Base-by-base conservation (phyloP, 2,329 filamentous ascomycete genomes). In the Paraphoma sp. region DNA sequence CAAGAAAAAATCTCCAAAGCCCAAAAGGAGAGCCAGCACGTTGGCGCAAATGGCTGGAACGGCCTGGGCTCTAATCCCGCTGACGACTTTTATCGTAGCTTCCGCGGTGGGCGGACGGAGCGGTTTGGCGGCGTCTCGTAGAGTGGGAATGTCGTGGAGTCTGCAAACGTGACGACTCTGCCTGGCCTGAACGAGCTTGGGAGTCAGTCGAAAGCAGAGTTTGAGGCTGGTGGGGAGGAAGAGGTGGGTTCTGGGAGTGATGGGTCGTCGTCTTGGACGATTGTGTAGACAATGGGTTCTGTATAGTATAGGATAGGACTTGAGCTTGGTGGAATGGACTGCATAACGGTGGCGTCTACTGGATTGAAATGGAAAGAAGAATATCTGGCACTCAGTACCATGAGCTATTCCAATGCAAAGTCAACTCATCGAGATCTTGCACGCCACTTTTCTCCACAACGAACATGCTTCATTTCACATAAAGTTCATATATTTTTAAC, bases 81-180 rank as follows among this genome's bases (percentile, higher is more conserved):
- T 1, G 93, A 97, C 72, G 91, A 92, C 76, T 97, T 98, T 78
- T 96, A 95, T 76, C 86, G 91, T 48, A 96, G 92, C 53, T 96
- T 92, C 79, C 88, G 92, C 82, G 91, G 90, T n/a, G 64, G 67
- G 4, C 51, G 73, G 51, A 63, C 59, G 3, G 72, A 75, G 52
- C 59, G 71, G 30, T 76, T 73, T 54, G 71, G 72, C 7, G 72
- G 72, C 11, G 69, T 70, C 5, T 69, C 65, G 48, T 68, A 68
- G 47, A 48, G 17, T 42, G 40, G 40, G 12, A 42, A 17, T 3
- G 40, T 42, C 40, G 40, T 42, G 3, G 14, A 36, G 33, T 7
- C 3, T 36, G 3, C 3, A 23, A 23, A 23, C 23, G 23, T 23
- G 33, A 10, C 3, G 33, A 14, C 14, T 10, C 3, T 36, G 33